Base-by-base conservation (phyloP, 2,329 filamentous ascomycete genomes). In the Alternaria brassicicola region DNA sequence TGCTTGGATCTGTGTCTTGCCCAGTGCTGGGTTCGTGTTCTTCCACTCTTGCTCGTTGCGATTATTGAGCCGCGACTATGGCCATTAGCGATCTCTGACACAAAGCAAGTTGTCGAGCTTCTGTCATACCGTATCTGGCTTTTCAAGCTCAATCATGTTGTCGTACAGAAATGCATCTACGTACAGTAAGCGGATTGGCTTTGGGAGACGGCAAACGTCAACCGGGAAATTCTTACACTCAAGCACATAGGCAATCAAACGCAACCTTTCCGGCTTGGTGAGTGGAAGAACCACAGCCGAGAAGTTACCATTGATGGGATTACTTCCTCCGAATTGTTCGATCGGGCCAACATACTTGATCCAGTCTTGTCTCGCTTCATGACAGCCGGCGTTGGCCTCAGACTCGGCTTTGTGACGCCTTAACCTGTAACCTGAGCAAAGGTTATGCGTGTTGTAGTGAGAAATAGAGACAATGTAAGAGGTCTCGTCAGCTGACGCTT, bases 291-390 rank as follows among this genome's bases (percentile, higher is more conserved):
- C 36, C 2, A 50, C 3, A 38, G 45, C 52, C 2, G 28, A 12
- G 13, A 38, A 17, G 12, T 55, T 49, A 0, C 52, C 52, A 9
- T 55, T 55, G 38, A 55, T 36, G 7, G 52, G 45, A 7, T 45
- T 55, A 12, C 36, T 30, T n/a, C 28, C n/a, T 5, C 52, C 52
- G 19, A 49, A 55, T 8, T 43, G 7, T 6, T 45, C 38, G 7
- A 31, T 42, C 10, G 45, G 52, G 3, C 45, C 45, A 9, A 50
- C 26, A 8, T 55, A 55, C 28, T 31, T 55, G 21, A 45, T 38
- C 45, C 46, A 55, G 10, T 55, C 53, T 2, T 15, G 5, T n/a
- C 53, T 50, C 12, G 46, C 38, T 8, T 50, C 38, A 9, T 50
- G 30, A 13, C 21, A 36, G 31, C 46, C 53, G 7, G 23, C 30